Base-by-base conservation (phyloP, 208 protist species). In the Acanthamoeba royreba region DNA sequence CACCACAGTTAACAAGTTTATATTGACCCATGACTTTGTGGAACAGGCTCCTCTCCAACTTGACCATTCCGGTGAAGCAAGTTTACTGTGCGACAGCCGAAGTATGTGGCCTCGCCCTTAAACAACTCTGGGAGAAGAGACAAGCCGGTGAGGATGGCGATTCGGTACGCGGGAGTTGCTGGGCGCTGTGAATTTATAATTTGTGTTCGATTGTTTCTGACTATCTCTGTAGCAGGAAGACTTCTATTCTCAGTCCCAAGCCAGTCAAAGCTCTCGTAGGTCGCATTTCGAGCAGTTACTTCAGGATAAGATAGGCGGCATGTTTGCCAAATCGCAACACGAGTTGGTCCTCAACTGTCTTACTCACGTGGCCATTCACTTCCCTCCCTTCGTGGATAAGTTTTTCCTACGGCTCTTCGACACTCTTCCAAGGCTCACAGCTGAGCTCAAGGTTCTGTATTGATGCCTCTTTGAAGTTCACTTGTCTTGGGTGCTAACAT, bases 91-190 rank as follows among this genome's bases (percentile, higher is more conserved):
- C 96, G 2, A 94, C 96, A 4, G 94, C 96, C 25, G 97, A 98
- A 69, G 94, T 98, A 17, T 85, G 96, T 61, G 97, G 97, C 38
- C 93, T 98, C 72, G 95, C 96, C 42, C 93, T 98, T 22, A 86
- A 93, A 55, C 58, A 92, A 63, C 45, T 83, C 7, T 85, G 74
- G 74, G 74, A 85, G 25, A 49, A 85, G 74, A n/a, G 40, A 31
- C 63, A 93, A 22, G 33, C 43, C 1, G 63, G 66, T 28, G 89
- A 77, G 31, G 45, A 52, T 46, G n/a, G 43, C 43, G 55, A 91
- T 45, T 91, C 85, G 85, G 85, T 91, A 91, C 69, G 49, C 49
- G 13, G 49, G 19, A 55, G 25, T 28, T 66, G 8, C 19, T 35
- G 8, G 55, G 5, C n/a, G 22, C 28, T 85, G 8, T 85, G 74